Base-by-base conservation (phyloP, 1,139 yeast genomes). In the Magnusiomyces sp. region DNA sequence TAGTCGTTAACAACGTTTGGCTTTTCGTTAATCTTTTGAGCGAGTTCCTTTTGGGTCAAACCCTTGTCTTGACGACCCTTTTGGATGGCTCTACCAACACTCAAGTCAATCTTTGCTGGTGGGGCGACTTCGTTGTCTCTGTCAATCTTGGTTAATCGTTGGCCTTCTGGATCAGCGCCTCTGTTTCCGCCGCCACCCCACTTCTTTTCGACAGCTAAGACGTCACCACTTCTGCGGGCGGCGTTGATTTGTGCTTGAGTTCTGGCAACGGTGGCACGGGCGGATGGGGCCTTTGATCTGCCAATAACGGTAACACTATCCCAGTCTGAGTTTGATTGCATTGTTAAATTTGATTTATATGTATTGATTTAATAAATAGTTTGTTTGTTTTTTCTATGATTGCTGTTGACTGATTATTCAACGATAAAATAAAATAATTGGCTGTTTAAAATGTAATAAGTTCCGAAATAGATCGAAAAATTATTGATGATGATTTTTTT, bases 1-100 rank as follows among this genome's bases (percentile, higher is more conserved):
- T 92, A 92, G 66, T 92, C 98, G 71, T 89, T 90, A 63, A 92
- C 82, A 54, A 92, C 87, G 58, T 84, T 88, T 53, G 97, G 97
- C 74, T 92, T 92, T 72, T 92, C 98, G 68, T 89, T 90, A 65
- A 92, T 79, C 68, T 83, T 85, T 55, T 96, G 88, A 61, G 98
- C 98, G 63, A 92, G 77, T 60, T 92, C 98, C 76, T 92, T 92
- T 71, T 92, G 98, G 10, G 97, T 85, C 64, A 89, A 67, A 62
- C 80, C 79, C 77, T 89, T 89, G 56, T 87, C 97, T 63, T 81
- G 84, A 72, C 98, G 83, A 42, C 86, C 96, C 67, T 82, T 75
- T 54, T 81, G 79, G 61, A 92, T 89, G 50, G 94, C 84, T 66
- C 83, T 86, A 61, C 98, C 98, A 39, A 94, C 97, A 53, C 72